phyloP scores from a whole-genome alignment of 768 basidiomycete species.

The Leccinum uliginosum region DNA sequence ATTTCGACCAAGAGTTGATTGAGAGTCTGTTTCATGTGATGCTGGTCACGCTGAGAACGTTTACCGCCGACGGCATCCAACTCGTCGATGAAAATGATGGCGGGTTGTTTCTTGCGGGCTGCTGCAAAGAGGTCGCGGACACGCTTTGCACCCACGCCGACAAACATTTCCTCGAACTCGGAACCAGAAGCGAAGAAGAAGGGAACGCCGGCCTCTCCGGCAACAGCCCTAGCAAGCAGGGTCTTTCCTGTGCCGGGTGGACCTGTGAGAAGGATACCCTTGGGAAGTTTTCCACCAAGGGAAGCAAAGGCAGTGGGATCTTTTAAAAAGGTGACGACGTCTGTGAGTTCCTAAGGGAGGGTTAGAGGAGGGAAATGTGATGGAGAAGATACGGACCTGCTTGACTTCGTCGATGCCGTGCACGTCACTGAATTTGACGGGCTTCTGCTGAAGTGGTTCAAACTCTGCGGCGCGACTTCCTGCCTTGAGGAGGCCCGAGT shows the following conservation, averaged over 20 bases:
- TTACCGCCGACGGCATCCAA: constrained; percentile 92
- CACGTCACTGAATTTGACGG: constrained; percentile 90
- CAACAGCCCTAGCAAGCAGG: constrained; percentile 93
- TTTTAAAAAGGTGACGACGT: constrained; percentile 92
- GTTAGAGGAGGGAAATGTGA: not conserved
- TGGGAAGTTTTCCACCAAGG: constrained; percentile 91
- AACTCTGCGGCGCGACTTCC: constrained; percentile 80
- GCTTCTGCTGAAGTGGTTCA: constrained; percentile 73
- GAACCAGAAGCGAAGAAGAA: constrained; percentile 97
- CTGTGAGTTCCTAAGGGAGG: constrained; percentile 72
- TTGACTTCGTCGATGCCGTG: constrained; percentile 98
- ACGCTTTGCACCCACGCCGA: constrained; percentile 91
- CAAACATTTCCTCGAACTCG: constrained; percentile 98
- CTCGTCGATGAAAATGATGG: constrained; percentile 98
- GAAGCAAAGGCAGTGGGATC: constrained; percentile 87
- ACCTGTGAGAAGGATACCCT: constrained; percentile 89
- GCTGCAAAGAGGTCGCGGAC: constrained; percentile 93
- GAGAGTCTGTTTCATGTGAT: constrained; percentile 90
- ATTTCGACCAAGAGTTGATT: constrained; percentile 97
- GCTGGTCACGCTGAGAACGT: constrained; percentile 77
- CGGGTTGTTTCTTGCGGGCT: constrained; percentile 90
- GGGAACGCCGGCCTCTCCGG: constrained; percentile 96
- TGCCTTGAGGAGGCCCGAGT: constrained; percentile 88
- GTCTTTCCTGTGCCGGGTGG: constrained; percentile 82
- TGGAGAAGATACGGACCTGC: constrained; percentile 47